These are phyloP conservation scores for Chrysochromulina parva DNA, from an alignment of 78 protist species.

Conservation along the genomic window DNA sequence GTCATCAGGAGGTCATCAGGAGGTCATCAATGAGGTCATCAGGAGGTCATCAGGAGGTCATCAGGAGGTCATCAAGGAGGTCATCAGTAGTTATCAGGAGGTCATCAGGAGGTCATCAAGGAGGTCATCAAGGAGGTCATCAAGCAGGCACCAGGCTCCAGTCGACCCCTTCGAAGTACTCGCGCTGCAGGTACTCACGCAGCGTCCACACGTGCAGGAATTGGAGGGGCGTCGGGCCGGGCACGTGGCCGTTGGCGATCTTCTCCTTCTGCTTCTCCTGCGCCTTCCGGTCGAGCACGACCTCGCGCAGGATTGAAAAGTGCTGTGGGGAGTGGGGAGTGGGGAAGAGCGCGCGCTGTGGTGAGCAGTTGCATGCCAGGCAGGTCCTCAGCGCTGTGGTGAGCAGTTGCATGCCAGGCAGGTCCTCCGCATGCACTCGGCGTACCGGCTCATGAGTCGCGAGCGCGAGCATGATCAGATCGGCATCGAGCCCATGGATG, in stretches of 20 bases:
- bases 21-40: no score
- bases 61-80: no score
- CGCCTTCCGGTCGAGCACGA: constrained; percentile 1
- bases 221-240: neutral
- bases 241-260: neutral
- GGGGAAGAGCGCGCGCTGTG: neutral
- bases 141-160: no score
- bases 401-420: neutral
- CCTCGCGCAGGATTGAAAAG: neutral
- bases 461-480: constrained; percentile 96
- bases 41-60: no score
- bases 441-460: constrained; percentile 99
- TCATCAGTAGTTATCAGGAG: no score
- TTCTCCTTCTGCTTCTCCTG: neutral
- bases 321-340: neutral
- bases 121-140: no score
- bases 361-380: neutral
- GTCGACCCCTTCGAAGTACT: constrained; percentile 22
- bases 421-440: constrained; percentile 84
- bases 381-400: neutral
- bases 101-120: no score
- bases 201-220: constrained; percentile 41
- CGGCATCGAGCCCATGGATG: constrained; percentile 96
- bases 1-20: no score
- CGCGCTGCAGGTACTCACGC: constrained; percentile 67